These are phyloP conservation scores for Agastache rugosa DNA, from an alignment of 257 asterid species.

Conservation along the genomic window DNA sequence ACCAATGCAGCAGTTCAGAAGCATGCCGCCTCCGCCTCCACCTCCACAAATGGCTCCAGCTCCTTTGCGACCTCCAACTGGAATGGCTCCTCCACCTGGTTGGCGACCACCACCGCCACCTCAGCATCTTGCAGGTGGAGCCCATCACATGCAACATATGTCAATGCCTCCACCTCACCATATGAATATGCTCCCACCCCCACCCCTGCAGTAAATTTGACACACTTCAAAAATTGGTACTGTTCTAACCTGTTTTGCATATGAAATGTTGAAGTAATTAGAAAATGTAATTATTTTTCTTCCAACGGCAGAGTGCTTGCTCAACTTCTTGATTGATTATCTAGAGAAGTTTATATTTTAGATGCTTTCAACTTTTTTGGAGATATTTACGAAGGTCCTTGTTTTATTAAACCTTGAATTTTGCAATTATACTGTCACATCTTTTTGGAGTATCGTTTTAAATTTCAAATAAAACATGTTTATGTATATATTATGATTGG, in stretches of 20 bases:
- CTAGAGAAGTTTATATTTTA: background rate
- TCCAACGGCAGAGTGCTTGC: background rate
- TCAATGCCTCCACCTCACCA: slow-evolving; percentile 61
- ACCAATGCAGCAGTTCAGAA: slow-evolving; percentile 68
- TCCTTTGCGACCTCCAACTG: slow-evolving; percentile 66
- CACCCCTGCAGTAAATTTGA: slow-evolving; percentile 47
- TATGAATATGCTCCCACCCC: slow-evolving; percentile 42
- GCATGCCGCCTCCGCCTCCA: slow-evolving; percentile 81
- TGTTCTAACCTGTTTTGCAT: slow-evolving; percentile 19
- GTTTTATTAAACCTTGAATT: background rate
- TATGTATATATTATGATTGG: too few relatives aligned
- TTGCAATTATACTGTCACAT: background rate
- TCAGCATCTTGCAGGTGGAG: slow-evolving; percentile 67
- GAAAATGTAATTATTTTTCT: slow-evolving; percentile 14
- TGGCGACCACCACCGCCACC: slow-evolving; percentile 93
- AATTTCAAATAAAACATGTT: background rate
- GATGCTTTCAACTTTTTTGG: background rate
- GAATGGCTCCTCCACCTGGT: slow-evolving; percentile 62
- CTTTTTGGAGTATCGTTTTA: background rate
- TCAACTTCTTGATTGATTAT: background rate
- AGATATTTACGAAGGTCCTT: background rate
- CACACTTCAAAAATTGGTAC: background rate
- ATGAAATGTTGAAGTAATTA: background rate
- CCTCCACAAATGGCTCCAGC: slow-evolving; percentile 61
- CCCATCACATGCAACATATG: slow-evolving; percentile 58